phyloP scores from a whole-genome alignment of 139 green algal genomes.

The Chlamydomonas incerta region DNA sequence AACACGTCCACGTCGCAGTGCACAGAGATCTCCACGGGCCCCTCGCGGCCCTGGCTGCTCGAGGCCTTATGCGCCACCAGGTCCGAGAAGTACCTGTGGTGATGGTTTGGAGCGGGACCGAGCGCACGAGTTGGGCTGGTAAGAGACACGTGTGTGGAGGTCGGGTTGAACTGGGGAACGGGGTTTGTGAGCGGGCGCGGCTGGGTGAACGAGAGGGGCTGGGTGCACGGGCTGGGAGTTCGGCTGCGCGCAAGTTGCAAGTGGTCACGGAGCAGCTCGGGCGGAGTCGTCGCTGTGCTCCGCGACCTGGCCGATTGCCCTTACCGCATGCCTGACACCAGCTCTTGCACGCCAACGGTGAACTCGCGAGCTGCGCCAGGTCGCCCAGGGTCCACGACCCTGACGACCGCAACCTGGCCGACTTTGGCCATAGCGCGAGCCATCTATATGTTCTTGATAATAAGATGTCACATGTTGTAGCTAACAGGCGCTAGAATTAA shows the following conservation, averaged over 20 bases:
- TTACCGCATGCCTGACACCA: conserved; percentile 20
- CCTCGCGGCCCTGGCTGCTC: background rate
- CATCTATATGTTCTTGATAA: background rate
- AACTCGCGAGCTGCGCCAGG: background rate
- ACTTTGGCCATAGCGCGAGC: background rate
- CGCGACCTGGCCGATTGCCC: too few species aligned
- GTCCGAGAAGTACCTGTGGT: conserved; percentile 16
- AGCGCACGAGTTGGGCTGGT: background rate
- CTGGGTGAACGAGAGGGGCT: too few species aligned
- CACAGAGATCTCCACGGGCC: conserved; percentile 3
- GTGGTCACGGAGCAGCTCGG: too few species aligned
- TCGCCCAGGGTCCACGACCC: background rate
- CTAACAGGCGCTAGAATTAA: background rate
- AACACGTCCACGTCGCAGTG: conserved; percentile 30
- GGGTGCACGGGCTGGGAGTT: background rate
- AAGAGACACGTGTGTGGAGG: background rate
- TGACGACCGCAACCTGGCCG: background rate
- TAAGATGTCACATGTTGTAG: background rate
- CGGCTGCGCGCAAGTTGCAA: too few species aligned
- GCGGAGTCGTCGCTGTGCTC: too few species aligned
- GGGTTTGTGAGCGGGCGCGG: too few species aligned
- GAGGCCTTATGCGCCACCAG: background rate
- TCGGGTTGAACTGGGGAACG: too few species aligned
- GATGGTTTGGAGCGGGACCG: background rate
- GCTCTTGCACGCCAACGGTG: background rate